Evolutionary conservation across 2,329 filamentous ascomycete species (phyloP), one percentile per base, ranked within the genome.

Genomic region (Verticillium nubilum): DNA sequence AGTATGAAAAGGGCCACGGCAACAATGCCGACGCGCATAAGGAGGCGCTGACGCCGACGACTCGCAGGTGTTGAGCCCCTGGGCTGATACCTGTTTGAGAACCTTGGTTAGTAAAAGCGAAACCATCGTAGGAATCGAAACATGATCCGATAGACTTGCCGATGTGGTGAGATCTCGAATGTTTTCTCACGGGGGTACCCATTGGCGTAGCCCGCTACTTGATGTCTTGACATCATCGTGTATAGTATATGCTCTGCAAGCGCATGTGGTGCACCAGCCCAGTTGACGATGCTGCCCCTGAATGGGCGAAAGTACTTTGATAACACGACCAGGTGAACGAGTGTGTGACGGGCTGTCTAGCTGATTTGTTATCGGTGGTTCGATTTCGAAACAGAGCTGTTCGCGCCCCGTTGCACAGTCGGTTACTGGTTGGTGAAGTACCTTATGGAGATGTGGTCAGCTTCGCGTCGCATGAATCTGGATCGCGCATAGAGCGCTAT

Each of bases 81-180:
- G 61, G 93, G 91, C 75, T 95, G 91, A 68, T 96, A 97, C 78
- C 91, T 95, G 70, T 57, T 23, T 23, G 9, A 9, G 5, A 23
- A 9, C 23, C 42, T 47, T 12, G n/a, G 42, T 47, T 23, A 47
- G 19, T 1, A 25, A 23, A 19, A 4, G 10, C n/a, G 9, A 23
- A 47, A n/a, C 17, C 42, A 13, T 19, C n/a, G n/a, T 10, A 4
- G 42, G 42, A 9, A 7, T 23, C 9, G n/a, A 13, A n/a, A 15
- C 33, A 5, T 52, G 47, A 17, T 7, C 10, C 47, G 15, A 52
- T 26, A 26, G 25, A 27, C 82, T 70, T 85, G 96, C 90, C 91
- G 90, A 74, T 97, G 92, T 67, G 92, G 91, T 67, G 91, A 92
- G 70, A 96, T 93, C 66, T 92, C 91, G 72, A 96, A 94, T 53